Evolutionary conservation across 1,284 basidiomycete species (phyloP).

Genomic region (Microbotryomycetes sp.): DNA sequence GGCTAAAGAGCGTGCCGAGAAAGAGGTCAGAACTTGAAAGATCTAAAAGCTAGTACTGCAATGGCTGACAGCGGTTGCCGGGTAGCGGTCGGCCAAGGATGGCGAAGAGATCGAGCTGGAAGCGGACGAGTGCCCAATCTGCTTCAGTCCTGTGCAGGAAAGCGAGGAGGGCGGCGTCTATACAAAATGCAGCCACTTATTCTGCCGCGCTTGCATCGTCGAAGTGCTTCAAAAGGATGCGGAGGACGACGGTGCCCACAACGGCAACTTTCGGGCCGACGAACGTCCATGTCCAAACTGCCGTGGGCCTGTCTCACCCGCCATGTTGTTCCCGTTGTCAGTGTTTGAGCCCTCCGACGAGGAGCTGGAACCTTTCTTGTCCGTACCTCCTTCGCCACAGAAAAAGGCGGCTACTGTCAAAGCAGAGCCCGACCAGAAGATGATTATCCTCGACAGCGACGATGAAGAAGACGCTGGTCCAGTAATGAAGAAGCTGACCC

Average conservation of each 20-base stretch:
- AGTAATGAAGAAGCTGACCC: constrained; percentile 44
- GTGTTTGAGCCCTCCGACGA: constrained; percentile 30
- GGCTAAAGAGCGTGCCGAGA: constrained; percentile 20
- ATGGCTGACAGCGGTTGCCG: too few relatives aligned
- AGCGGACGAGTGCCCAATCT: constrained; percentile 31
- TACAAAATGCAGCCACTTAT: constrained; percentile 18
- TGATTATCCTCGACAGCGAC: constrained; percentile 1
- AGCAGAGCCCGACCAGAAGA: constrained; percentile 1
- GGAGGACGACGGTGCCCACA: constrained; percentile 9
- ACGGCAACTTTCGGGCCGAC: constrained; percentile 10
- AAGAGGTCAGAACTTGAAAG: constrained; percentile 3
- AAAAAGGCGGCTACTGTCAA: constrained; percentile 5
- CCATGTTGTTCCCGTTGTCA: constrained; percentile 10
- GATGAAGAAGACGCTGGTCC: constrained; percentile 50
- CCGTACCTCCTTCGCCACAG: constrained; percentile 3
- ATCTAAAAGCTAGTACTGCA: too few relatives aligned
- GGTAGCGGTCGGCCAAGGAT: neutral
- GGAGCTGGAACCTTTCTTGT: constrained; percentile 8
- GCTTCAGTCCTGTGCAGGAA: constrained; percentile 5
- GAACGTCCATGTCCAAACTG: constrained; percentile 27
- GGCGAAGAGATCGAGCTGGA: constrained; percentile 7
- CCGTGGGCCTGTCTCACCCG: constrained; percentile 16
- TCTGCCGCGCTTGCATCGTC: constrained; percentile 13
- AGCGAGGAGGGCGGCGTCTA: neutral
- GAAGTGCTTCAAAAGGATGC: neutral